Evolutionary conservation across 2,329 filamentous ascomycete species (phyloP).

Genomic region (Karstenula rhodostoma): DNA sequence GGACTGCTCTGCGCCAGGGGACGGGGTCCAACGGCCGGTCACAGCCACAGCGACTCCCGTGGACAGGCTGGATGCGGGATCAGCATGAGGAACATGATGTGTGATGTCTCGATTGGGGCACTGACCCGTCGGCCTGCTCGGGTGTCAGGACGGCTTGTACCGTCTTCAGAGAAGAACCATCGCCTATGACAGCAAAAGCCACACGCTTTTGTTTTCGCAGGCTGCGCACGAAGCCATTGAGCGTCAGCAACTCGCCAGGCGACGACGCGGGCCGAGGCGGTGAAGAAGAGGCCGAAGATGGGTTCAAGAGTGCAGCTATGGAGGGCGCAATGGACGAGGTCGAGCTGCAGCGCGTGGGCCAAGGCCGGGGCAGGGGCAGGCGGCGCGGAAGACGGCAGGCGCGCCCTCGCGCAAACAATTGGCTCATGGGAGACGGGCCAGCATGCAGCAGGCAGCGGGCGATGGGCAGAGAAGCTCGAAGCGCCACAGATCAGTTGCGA

Average conservation of each 20-base stretch:
- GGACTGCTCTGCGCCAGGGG: constrained; percentile 72
- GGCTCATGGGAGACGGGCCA: constrained; percentile 31
- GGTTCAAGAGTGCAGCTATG: constrained; percentile 61
- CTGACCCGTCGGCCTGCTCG: constrained; percentile 75
- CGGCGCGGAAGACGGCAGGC: constrained; percentile 30
- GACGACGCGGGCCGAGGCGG: constrained; percentile 57
- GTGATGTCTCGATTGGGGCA: constrained; percentile 23
- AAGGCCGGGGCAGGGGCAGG: constrained; percentile 21
- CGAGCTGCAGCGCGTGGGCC: constrained; percentile 34
- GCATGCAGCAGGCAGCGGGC: constrained; percentile 27
- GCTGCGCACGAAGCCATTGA: constrained; percentile 84
- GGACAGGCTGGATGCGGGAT: constrained; percentile 67
- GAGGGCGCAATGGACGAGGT: constrained; percentile 41
- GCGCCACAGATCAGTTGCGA: constrained; percentile 10
- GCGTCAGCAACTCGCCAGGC: constrained; percentile 42
- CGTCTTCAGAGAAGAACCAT: constrained; percentile 82
- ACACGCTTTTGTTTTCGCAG: constrained; percentile 85
- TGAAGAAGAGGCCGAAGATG: constrained; percentile 50
- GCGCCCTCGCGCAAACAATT: constrained; percentile 34
- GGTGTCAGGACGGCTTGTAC: constrained; percentile 83
- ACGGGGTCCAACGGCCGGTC: constrained; percentile 78
- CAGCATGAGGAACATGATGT: not conserved
- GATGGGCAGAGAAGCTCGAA: constrained; percentile 18
- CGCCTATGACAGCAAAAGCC: constrained; percentile 84
- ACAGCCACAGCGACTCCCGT: constrained; percentile 83